Evolutionary conservation across 2,329 filamentous ascomycete species (phyloP), one percentile per base, ranked within the genome.

Genomic region (Neopestalotiopsis sp.): DNA sequence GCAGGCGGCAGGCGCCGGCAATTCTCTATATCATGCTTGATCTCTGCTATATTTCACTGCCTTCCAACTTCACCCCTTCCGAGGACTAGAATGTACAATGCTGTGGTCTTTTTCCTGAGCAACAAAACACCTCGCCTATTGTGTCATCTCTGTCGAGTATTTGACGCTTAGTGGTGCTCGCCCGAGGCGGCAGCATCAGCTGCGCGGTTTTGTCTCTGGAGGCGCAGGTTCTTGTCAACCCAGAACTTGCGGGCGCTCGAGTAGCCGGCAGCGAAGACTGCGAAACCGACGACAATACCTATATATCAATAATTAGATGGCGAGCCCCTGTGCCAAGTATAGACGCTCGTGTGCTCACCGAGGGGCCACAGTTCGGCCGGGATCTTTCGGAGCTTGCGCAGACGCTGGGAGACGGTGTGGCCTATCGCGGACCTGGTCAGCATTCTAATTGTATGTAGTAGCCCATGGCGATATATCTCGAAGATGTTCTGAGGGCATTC

Each of bases 341-440:
- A 70, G 68, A 68, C 67, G 72, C 74, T 70, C 14, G 76, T 71
- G 71, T 69, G 85, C 90, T 82, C 91, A 97, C 95, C 95, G 77
- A 99, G 92, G 79, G 96, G 96, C 76, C 95, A 90, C 89, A 99
- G 88, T 88, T 99, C 96, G 75, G 94, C 90, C 75, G 96, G 96
- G 79, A 98, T 92, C 84, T 91, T 91, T 89, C 92, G 95, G 79
- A 98, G 88, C 81, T 90, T 92, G 81, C 95, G 93, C 78, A 99
- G 88, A 81, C 95, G 94, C 87, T 98, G 96, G 74, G 95, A 97
- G 83, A 98, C 90, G 78, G 95, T 98, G 86, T 98, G 96, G 81
- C 94, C 96, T 99, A 76, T 74, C 69, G 72, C 68, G 71, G 64
- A 73, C 65, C 70, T 61, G n/a, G 69, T 66, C 34, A 30, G 30